phyloP scores from a whole-genome alignment of 192 early-diverging fungal genomes.

The Chytriomyces sp. region DNA sequence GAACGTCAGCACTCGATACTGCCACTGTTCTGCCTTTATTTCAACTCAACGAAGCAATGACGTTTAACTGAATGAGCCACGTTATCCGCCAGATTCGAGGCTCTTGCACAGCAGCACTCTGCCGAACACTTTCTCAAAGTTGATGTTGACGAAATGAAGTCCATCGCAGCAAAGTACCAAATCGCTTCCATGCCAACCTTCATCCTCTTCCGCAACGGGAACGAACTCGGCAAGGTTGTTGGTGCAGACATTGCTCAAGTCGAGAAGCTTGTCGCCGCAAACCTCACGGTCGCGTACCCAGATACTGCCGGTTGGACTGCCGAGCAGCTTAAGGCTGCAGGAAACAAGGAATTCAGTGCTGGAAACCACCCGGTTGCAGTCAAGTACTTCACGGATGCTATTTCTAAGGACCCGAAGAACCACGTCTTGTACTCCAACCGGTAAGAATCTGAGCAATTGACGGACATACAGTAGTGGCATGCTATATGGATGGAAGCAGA shows the following conservation, averaged over 20 bases:
- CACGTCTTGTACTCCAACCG: conserved; percentile 91
- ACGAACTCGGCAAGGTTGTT: conserved; percentile 51
- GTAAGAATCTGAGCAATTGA: conserved; percentile 21
- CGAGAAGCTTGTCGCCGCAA: conserved; percentile 28
- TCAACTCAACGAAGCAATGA: no score
- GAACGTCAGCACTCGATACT: no score
- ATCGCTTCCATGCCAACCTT: conserved; percentile 78
- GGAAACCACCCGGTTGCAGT: conserved; percentile 79
- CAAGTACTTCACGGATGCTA: conserved; percentile 78
- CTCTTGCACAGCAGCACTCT: conserved; percentile 53
- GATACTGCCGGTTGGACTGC: conserved; percentile 37
- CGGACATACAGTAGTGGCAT: no score
- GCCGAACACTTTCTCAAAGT: conserved; percentile 77
- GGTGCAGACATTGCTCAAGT: conserved; percentile 55
- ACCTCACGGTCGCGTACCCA: background rate
- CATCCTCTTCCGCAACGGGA: conserved; percentile 55
- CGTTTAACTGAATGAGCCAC: no score
- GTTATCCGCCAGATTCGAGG: no score
- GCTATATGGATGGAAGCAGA: no score
- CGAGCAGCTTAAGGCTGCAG: conserved; percentile 73
- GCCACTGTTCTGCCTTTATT: no score
- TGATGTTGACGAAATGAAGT: conserved; percentile 73
- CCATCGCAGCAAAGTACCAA: conserved; percentile 36
- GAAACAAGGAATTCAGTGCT: conserved; percentile 84
- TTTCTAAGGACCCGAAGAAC: conserved; percentile 82